These are phyloP conservation scores for Venturia oleaginea DNA, from an alignment of 2,329 filamentous ascomycete species.

Conservation along the genomic window DNA sequence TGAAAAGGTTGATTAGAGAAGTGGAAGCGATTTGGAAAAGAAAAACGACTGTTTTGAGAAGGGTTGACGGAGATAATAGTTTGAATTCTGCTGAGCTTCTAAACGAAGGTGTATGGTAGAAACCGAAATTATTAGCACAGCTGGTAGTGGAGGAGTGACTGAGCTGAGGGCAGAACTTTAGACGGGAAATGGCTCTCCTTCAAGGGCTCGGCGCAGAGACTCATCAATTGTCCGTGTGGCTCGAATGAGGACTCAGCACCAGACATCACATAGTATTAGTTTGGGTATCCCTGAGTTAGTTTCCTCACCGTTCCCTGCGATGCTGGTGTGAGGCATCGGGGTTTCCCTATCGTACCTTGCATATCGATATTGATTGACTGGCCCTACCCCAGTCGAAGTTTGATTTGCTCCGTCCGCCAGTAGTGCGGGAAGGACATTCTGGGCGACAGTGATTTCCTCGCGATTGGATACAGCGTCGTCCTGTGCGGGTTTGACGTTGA, in stretches of 20 bases:
- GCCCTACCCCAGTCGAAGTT: neutral
- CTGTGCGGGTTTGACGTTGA: constrained; percentile 3
- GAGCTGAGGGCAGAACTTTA: neutral
- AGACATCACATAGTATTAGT: neutral
- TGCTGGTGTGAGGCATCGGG: neutral
- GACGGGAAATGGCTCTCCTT: neutral
- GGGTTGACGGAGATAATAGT: neutral
- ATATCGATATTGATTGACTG: neutral
- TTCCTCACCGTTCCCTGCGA: neutral
- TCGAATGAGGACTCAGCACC: neutral
- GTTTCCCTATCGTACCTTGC: neutral
- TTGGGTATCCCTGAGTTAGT: neutral
- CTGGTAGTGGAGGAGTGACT: neutral
- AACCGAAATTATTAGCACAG: neutral
- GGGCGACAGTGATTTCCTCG: neutral
- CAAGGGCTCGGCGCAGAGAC: neutral
- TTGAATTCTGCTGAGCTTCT: neutral
- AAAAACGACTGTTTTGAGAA: neutral
- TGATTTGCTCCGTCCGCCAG: neutral
- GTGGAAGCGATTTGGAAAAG: neutral
- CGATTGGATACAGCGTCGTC: neutral
- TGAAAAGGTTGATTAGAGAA: neutral
- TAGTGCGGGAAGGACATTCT: neutral
- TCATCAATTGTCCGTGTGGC: neutral
- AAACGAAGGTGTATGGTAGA: constrained; percentile 1